Conservation (phyloP, 2,329 filamentous ascomycete genomes). For the Plenodomus tracheiphilus region DNA sequence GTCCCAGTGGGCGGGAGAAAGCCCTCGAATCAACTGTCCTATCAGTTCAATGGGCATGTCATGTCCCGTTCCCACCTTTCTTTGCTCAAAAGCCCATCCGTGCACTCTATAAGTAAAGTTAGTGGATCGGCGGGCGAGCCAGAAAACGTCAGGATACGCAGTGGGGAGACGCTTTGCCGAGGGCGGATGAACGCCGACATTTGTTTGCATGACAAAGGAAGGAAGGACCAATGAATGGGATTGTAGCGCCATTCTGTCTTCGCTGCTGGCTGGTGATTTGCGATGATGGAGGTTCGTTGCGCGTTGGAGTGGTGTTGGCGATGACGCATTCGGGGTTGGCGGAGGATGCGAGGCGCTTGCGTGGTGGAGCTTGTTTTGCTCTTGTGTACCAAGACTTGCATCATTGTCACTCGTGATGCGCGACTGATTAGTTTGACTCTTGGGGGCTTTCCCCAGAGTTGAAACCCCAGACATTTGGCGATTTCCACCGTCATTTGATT, state of each 20-base stretch:
- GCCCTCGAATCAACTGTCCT: no score
- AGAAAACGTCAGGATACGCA: constrained; percentile 21
- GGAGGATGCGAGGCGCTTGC: constrained; percentile 3
- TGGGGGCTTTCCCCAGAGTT: no score
- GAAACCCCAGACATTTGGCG: no score
- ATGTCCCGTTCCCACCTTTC: constrained; percentile 1
- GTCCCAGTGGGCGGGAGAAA: no score
- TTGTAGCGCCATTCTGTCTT: constrained; percentile 18
- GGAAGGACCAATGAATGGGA: neutral
- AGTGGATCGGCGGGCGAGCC: no score
- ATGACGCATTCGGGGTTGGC: neutral
- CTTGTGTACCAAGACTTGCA: neutral
- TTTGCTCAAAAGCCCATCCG: no score
- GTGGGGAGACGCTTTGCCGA: constrained; percentile 34
- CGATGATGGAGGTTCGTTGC: constrained; percentile 14
- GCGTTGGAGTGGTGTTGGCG: constrained; percentile 9
- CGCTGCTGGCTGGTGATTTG: no score
- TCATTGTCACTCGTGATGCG: constrained; percentile 7
- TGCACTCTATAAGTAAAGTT: no score
- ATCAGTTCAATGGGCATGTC: no score
- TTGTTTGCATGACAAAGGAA: neutral
- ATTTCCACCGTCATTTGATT: no score
- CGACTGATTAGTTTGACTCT: no score
- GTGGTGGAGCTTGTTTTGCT: constrained; percentile 1
- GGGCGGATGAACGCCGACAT: constrained; percentile 31